These are phyloP conservation scores for Cardamine resedifolia DNA, from an alignment of 345 rosid genomes.

Conservation along the genomic window DNA sequence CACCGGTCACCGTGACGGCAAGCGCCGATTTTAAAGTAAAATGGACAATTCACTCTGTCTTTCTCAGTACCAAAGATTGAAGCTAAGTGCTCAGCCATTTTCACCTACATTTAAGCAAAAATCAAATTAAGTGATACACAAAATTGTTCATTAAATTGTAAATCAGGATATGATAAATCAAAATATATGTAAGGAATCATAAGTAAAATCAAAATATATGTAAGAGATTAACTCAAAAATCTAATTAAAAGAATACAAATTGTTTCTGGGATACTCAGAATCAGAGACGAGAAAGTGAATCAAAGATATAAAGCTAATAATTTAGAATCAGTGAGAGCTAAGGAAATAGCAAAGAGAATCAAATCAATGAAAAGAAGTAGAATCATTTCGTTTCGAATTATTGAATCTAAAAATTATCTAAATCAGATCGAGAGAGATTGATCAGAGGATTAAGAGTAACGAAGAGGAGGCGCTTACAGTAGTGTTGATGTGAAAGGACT, in stretches of 20 bases:
- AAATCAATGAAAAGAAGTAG: not conserved
- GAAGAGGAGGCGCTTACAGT: not conserved
- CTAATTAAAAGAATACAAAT: not conserved
- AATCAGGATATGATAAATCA: not conserved
- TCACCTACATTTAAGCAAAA: not conserved
- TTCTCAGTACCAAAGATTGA: constrained; percentile 81
- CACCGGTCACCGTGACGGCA: constrained; percentile 88
- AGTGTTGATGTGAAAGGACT: not conserved
- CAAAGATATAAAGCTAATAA: not conserved
- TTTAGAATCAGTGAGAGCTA: not conserved
- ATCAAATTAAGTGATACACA: not conserved
- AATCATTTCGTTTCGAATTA: not conserved
- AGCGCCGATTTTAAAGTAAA: constrained; percentile 84
- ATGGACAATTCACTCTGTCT: constrained; percentile 83
- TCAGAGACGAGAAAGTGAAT: not conserved
- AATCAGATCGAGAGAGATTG: not conserved
- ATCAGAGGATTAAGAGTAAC: not conserved
- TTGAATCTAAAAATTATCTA: not conserved
- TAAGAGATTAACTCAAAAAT: not conserved
- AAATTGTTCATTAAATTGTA: not conserved
- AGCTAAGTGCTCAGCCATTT: constrained; percentile 92
- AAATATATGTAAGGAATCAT: not conserved
- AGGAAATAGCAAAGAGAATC: not conserved
- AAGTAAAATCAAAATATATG: not conserved
- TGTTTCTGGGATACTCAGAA: not conserved